A percentile compares a stretch with the other conserved stretches of the same genome.
phyloP scores from a whole-genome alignment of 306 rosid genomes.

The Phaseolus lunatus region DNA sequence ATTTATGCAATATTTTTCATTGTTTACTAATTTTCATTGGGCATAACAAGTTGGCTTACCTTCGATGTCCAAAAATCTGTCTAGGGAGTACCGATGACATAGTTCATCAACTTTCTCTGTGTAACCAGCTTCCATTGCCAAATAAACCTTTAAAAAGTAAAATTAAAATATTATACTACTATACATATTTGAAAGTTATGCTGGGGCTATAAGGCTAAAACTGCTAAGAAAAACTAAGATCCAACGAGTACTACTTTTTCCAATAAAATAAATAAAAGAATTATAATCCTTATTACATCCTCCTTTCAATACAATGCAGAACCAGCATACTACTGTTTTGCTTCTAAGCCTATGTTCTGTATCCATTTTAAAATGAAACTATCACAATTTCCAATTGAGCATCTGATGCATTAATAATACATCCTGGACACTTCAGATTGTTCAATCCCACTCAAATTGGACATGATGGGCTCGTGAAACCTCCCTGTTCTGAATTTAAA shows the following conservation, averaged over 20 bases:
- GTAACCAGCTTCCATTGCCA: constrained; percentile 99
- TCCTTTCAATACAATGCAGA: constrained; percentile 13
- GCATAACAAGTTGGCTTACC: constrained; percentile 54
- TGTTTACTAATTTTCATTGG: constrained; percentile 10
- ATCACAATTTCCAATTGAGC: background rate
- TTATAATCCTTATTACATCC: background rate
- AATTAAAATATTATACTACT: constrained; percentile 23
- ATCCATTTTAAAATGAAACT: background rate
- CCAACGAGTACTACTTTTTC: background rate
- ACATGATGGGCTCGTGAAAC: background rate
- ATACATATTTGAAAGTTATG: constrained; percentile 4
- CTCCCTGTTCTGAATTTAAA: constrained; percentile 2
- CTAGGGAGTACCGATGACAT: constrained; percentile 78
- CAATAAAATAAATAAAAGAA: background rate
- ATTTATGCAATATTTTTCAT: background rate
- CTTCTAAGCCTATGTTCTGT: constrained; percentile 1
- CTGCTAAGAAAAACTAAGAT: background rate
- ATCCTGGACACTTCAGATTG: background rate
- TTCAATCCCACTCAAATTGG: constrained; percentile 13
- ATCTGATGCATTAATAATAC: constrained; percentile 15
- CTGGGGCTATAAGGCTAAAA: constrained; percentile 18
- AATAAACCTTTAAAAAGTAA: constrained; percentile 68
- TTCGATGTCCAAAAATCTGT: constrained; percentile 64
- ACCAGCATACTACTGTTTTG: constrained; percentile 9
- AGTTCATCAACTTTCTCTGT: constrained; percentile 86